Evolutionary conservation across 306 rosid species (phyloP).

Genomic region (Citrullus mucosospermus): DNA sequence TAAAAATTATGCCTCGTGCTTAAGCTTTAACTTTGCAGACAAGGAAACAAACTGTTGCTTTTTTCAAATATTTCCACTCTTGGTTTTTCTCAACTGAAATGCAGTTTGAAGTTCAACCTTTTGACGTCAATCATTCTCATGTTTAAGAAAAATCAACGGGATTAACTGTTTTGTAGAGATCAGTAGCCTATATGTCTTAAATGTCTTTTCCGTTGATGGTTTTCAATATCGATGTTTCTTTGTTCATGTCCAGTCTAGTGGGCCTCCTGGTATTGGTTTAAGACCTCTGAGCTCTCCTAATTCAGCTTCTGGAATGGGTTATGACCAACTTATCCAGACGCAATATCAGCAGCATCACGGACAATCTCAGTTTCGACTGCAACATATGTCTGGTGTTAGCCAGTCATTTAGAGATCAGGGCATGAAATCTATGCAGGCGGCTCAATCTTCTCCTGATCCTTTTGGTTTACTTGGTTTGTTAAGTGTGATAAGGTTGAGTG

Average conservation of each 20-base stretch:
- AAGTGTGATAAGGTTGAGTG: conserved; percentile 84
- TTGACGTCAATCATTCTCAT: neutral
- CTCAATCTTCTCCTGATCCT: conserved; percentile 65
- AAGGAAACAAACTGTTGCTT: neutral
- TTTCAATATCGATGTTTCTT: neutral
- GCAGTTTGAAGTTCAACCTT: neutral
- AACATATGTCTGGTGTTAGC: conserved; percentile 58
- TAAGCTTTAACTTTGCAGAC: neutral
- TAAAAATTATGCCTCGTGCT: neutral
- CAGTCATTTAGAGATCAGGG: conserved; percentile 86
- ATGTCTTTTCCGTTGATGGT: neutral
- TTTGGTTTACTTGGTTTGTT: conserved; percentile 89
- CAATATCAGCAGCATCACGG: conserved; percentile 78
- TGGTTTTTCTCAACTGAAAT: neutral
- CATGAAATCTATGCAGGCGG: conserved; percentile 46
- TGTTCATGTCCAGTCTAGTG: conserved; percentile 47
- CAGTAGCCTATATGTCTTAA: neutral
- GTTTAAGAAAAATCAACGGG: neutral
- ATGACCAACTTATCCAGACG: conserved; percentile 69
- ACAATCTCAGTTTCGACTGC: conserved; percentile 86
- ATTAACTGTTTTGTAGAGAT: neutral
- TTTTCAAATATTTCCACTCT: neutral
- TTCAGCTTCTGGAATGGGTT: conserved; percentile 78
- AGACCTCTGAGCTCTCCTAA: conserved; percentile 74
- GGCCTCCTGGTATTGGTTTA: conserved; percentile 93